Percentiles rank a stretch among this genome's conserved stretches.
These are phyloP conservation scores for Helotiales sp. DNA, from an alignment of 2,329 filamentous ascomycete species.

Conservation along the genomic window DNA sequence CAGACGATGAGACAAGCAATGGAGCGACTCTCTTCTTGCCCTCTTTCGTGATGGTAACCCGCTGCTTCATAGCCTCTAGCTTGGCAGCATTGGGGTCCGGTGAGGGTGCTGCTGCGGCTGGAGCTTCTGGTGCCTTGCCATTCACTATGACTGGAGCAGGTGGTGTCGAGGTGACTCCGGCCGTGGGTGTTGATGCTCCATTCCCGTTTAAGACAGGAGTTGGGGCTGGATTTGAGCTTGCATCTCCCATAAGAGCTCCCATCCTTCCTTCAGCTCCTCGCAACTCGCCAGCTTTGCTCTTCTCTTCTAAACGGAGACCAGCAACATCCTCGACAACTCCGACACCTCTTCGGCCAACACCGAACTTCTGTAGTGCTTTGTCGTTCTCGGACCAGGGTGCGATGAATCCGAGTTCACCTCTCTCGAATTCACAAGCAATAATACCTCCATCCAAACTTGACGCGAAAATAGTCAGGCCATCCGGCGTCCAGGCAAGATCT, in stretches of 20 bases:
- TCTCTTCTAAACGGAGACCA: conserved; percentile 81
- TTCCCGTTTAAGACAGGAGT: conserved; percentile 31
- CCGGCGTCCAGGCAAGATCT: conserved; percentile 90
- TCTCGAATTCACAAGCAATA: conserved; percentile 76
- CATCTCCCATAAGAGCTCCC: conserved; percentile 97
- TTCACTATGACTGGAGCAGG: conserved; percentile 21
- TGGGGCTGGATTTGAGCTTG: conserved; percentile 40
- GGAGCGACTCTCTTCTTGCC: conserved; percentile 96
- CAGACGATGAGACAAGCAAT: conserved; percentile 85
- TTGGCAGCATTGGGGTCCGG: conserved; percentile 57
- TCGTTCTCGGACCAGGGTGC: conserved; percentile 87
- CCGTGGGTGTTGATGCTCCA: conserved; percentile 26
- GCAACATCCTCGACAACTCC: conserved; percentile 93
- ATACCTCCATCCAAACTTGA: conserved; percentile 90
- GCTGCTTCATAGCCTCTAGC: conserved; percentile 75
- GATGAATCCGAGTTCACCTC: conserved; percentile 86
- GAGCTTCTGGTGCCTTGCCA: conserved; percentile 24
- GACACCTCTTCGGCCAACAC: conserved; percentile 81
- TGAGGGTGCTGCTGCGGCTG: conserved; percentile 40
- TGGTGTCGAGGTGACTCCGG: conserved; percentile 19
- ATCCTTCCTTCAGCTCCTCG: conserved; percentile 91
- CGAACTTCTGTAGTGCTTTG: conserved; percentile 89
- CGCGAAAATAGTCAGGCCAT: conserved; percentile 82
- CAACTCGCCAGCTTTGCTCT: conserved; percentile 87
- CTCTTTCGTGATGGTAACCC: conserved; percentile 93